These are phyloP conservation scores for Exophiala sideris DNA, from an alignment of 2,329 filamentous ascomycete species.

Conservation along the genomic window DNA sequence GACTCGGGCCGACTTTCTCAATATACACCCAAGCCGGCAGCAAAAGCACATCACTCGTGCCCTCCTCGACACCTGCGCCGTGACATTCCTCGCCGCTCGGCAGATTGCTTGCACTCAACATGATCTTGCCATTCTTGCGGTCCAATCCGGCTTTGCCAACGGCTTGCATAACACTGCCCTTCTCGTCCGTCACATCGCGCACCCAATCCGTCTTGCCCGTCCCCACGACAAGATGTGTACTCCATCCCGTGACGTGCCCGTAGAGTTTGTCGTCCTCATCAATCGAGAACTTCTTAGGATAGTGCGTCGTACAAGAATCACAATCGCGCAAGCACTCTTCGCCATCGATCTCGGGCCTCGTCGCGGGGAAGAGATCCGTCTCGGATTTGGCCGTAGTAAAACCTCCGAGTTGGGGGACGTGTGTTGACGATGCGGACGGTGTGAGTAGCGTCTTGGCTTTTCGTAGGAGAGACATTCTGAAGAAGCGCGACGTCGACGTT, in stretches of 20 bases:
- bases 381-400: constrained; percentile 48
- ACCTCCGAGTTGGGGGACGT: constrained; percentile 17
- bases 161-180: constrained; percentile 78
- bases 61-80: constrained; percentile 9
- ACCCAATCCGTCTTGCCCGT: constrained; percentile 98
- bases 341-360: constrained; percentile 73
- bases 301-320: constrained; percentile 71
- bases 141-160: constrained; percentile 50
- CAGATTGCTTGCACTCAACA: constrained; percentile 28
- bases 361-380: constrained; percentile 66
- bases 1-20: constrained; percentile 23
- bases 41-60: constrained; percentile 24
- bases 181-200: constrained; percentile 81
- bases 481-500: background rate
- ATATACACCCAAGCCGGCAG: constrained; percentile 27
- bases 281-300: constrained; percentile 69
- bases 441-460: constrained; percentile 16
- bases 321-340: constrained; percentile 89
- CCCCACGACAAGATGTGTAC: constrained; percentile 83
- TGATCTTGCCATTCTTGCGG: constrained; percentile 24
- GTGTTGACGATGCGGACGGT: constrained; percentile 3
- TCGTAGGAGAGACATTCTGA: constrained; percentile 20
- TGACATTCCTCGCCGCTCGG: constrained; percentile 17
- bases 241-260: constrained; percentile 81
- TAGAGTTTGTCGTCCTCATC: constrained; percentile 77